phyloP scores from a whole-genome alignment of 192 early-diverging fungal species.

The Rhizoclosmatium globosum region DNA sequence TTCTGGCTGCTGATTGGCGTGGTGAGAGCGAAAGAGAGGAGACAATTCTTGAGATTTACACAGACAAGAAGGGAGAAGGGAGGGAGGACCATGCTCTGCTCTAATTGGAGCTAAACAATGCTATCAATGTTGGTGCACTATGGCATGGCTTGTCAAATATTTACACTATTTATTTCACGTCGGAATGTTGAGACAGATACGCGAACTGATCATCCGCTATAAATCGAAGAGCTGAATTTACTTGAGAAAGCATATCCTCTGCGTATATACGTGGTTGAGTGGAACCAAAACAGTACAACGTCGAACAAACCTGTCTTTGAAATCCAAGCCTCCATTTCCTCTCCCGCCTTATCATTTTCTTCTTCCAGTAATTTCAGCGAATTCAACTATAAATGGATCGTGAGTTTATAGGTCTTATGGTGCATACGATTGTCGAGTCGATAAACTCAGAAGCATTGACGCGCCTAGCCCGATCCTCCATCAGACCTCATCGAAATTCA shows the following conservation, averaged over 20 bases:
- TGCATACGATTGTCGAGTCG: neutral
- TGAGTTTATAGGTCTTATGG: neutral
- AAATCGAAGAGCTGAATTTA: constrained; percentile 15
- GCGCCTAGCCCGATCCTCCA: neutral
- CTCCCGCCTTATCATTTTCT: constrained; percentile 33
- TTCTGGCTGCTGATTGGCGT: too few species aligned
- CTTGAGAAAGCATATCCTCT: constrained; percentile 19
- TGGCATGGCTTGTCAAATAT: too few species aligned
- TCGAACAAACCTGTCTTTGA: constrained; percentile 20
- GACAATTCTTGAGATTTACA: too few species aligned
- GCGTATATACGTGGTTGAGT: neutral
- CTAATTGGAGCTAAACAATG: too few species aligned
- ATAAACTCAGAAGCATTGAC: neutral
- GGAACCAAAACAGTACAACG: too few species aligned
- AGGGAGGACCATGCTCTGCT: too few species aligned
- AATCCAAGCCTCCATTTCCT: constrained; percentile 40
- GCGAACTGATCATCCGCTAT: constrained; percentile 37
- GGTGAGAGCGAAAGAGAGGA: too few species aligned
- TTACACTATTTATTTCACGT: too few species aligned
- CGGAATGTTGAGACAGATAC: constrained; percentile 8
- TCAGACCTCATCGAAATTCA: neutral
- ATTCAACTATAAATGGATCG: constrained; percentile 33
- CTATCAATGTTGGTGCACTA: too few species aligned
- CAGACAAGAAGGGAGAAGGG: too few species aligned
- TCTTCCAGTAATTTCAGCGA: constrained; percentile 31